Evolutionary conservation across 2,329 filamentous ascomycete species (phyloP).

Genomic region (Cryphonectria nitschkei): DNA sequence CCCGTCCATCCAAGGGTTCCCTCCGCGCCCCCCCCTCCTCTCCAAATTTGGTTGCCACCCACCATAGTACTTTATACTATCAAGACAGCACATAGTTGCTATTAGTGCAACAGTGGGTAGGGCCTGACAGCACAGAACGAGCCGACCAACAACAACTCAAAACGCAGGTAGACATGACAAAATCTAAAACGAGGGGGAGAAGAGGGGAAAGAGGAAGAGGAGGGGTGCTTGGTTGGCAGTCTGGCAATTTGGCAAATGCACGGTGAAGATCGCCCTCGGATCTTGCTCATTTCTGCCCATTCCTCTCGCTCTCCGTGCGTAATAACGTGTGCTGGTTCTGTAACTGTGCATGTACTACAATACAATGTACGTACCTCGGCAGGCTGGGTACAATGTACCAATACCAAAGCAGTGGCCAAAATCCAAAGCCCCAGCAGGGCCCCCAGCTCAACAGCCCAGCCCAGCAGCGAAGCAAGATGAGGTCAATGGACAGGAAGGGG

Average conservation of each 20-base stretch:
- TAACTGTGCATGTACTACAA: not conserved
- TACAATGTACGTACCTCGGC: not conserved
- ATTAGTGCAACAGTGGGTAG: too few relatives aligned
- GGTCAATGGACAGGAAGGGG: not conserved
- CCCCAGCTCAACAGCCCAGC: not conserved
- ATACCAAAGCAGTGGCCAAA: not conserved
- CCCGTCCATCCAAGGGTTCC: too few relatives aligned
- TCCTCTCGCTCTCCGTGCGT: not conserved
- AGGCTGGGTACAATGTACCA: not conserved
- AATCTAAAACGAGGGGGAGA: not conserved
- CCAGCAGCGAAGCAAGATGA: not conserved
- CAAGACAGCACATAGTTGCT: not conserved
- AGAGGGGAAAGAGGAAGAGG: not conserved
- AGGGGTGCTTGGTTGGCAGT: not conserved
- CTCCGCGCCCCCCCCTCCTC: too few relatives aligned
- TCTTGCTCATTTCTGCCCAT: constrained; percentile 2
- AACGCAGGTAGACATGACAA: not conserved
- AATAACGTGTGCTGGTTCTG: not conserved
- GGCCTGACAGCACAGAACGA: not conserved
- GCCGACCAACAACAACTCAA: not conserved
- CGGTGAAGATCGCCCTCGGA: constrained; percentile 5
- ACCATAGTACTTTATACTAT: not conserved
- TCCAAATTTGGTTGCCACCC: too few relatives aligned
- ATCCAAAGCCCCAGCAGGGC: not conserved
- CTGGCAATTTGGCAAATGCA: not conserved